Conservation (phyloP, 2,329 filamentous ascomycete species). For the Elsinoe fawcettii region DNA sequence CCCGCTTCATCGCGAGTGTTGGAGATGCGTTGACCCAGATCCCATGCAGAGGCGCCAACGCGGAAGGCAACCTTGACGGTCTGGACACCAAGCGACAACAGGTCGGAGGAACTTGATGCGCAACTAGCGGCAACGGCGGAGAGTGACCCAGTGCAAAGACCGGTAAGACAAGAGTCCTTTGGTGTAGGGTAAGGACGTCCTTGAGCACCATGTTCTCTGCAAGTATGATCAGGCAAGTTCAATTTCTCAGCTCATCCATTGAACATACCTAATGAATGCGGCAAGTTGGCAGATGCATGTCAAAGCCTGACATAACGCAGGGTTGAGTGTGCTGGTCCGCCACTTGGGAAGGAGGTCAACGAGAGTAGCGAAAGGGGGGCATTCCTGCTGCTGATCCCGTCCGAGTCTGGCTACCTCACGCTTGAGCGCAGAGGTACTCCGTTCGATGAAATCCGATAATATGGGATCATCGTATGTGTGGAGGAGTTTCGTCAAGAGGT, state of each 20-base stretch:
- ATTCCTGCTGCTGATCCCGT: constrained; percentile 17
- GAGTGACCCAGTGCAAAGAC: constrained; percentile 22
- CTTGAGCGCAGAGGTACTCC: constrained; percentile 17
- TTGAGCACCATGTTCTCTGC: constrained; percentile 16
- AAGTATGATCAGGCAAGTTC: neutral
- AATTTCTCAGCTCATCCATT: neutral
- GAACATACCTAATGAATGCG: constrained; percentile 19
- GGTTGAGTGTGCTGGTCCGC: constrained; percentile 18
- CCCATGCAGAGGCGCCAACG: constrained; percentile 32
- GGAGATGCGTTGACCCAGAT: constrained; percentile 5
- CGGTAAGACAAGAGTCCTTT: constrained; percentile 17
- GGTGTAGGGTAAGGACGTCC: constrained; percentile 18
- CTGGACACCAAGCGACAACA: constrained; percentile 23
- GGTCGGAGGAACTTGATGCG: constrained; percentile 16
- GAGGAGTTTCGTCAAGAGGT: constrained; percentile 17
- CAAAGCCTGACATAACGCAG: constrained; percentile 20
- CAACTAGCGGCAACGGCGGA: constrained; percentile 22
- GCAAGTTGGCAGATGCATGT: constrained; percentile 21
- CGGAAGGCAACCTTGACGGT: constrained; percentile 39
- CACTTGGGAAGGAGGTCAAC: constrained; percentile 14
- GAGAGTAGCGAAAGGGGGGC: constrained; percentile 14
- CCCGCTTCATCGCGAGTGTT: neutral
- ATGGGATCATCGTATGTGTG: constrained; percentile 19
- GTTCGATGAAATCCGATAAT: constrained; percentile 19
- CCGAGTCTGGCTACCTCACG: constrained; percentile 17